Conservation (phyloP, 192 early-diverging fungal species). For the Rhizophagus clarus region DNA sequence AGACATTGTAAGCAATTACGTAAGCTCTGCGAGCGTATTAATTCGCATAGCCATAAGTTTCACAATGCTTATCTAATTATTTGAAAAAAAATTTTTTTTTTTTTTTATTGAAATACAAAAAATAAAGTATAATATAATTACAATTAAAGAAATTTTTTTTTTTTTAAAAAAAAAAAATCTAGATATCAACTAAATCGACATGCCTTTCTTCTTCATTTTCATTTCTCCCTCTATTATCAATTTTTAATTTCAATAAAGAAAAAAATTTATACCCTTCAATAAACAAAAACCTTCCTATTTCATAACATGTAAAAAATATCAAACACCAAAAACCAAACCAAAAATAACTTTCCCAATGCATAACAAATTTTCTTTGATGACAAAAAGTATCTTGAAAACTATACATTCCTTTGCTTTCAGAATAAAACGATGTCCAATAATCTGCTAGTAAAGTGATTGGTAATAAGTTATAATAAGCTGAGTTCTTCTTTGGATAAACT, state of each 20-base stretch:
- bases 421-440: conserved; percentile 64
- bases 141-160: no score
- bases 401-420: conserved; percentile 65
- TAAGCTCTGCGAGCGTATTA: no score
- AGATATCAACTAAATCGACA: no score
- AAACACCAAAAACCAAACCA: conserved; percentile 49
- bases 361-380: conserved; percentile 50
- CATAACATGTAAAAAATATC: conserved; percentile 16
- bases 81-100: no score
- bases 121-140: no score
- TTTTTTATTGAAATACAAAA: no score
- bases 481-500: conserved; percentile 40
- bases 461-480: conserved; percentile 45
- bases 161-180: no score
- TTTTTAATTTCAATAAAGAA: not conserved
- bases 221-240: not conserved
- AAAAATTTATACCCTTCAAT: no score
- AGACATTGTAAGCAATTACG: no score
- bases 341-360: conserved; percentile 48
- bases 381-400: conserved; percentile 70
- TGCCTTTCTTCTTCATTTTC: no score
- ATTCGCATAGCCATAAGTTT: no score
- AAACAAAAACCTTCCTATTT: not conserved
- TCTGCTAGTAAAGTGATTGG: conserved; percentile 58
- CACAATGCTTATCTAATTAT: no score